Conservation (phyloP, 495 filamentous ascomycete species). For the Hypoxylon lenormandii region DNA sequence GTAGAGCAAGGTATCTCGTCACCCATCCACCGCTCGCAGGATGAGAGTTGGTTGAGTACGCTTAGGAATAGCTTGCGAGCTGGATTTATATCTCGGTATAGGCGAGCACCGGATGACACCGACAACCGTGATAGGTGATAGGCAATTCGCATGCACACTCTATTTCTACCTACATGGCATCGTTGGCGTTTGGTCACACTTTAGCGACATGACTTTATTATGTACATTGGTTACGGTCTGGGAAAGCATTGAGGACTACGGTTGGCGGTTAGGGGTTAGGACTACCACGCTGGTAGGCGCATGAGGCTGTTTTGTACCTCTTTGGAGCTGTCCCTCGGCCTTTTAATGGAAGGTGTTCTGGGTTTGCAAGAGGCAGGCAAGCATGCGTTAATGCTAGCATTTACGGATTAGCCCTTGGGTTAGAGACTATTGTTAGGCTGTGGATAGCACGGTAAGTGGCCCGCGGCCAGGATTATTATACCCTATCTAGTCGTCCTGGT, state of each 20-base stretch:
- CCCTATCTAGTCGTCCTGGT: conserved; percentile 15
- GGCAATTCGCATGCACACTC: conserved; percentile 7
- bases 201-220: conserved; percentile 38
- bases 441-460: conserved; percentile 7
- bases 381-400: conserved; percentile 24
- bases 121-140: conserved; percentile 34
- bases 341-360: not conserved
- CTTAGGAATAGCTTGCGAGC: conserved; percentile 41
- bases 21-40: conserved; percentile 29
- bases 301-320: conserved; percentile 18
- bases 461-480: conserved; percentile 26
- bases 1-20: conserved; percentile 48
- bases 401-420: conserved; percentile 9
- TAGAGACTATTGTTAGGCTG: conserved; percentile 27
- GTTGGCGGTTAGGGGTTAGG: conserved; percentile 17
- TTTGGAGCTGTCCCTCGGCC: not conserved
- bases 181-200: conserved; percentile 38
- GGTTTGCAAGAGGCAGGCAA: conserved; percentile 12
- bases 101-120: conserved; percentile 26
- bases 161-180: conserved; percentile 23
- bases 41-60: conserved; percentile 41
- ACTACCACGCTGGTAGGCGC: conserved; percentile 9
- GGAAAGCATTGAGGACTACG: conserved; percentile 31
- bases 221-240: conserved; percentile 38
- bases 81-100: conserved; percentile 36